Percentiles rank a stretch among this genome's conserved stretches.
phyloP scores from a whole-genome alignment of 352 stramenopile species.

The Phytophthora crassamura region DNA sequence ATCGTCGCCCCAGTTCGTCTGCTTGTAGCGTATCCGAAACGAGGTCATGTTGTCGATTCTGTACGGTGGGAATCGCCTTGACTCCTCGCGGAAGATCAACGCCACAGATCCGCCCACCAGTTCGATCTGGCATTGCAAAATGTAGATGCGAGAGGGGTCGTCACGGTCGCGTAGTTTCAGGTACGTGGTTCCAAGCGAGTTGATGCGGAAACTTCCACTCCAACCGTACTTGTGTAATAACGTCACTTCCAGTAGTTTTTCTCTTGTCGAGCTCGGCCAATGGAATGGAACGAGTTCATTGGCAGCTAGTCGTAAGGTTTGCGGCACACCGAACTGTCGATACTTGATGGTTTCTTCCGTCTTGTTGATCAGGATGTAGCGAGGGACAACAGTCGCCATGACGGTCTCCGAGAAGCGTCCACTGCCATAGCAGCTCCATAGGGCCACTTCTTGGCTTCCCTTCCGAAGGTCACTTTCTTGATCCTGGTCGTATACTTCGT shows the following conservation, averaged over 20 bases:
- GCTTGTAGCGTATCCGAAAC: conserved; percentile 89
- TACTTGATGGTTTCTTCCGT: conserved; percentile 88
- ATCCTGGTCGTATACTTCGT: conserved; percentile 63
- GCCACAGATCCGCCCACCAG: conserved; percentile 87
- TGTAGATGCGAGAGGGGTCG: conserved; percentile 82
- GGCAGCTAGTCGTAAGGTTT: conserved; percentile 71
- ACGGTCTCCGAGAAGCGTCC: conserved; percentile 88
- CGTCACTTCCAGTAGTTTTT: conserved; percentile 88
- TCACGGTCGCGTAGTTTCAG: conserved; percentile 83
- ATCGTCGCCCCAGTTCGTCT: conserved; percentile 76
- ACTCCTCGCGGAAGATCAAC: conserved; percentile 87
- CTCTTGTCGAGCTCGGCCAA: conserved; percentile 76
- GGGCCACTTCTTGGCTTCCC: conserved; percentile 78
- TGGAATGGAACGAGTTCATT: conserved; percentile 89
- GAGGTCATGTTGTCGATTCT: conserved; percentile 93
- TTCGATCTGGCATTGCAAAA: conserved; percentile 89
- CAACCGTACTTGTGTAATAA: conserved; percentile 84
- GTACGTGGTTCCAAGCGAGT: conserved; percentile 87
- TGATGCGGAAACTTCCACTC: conserved; percentile 88
- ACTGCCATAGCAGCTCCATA: conserved; percentile 88
- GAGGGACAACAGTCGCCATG: conserved; percentile 84
- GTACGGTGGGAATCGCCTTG: conserved; percentile 87
- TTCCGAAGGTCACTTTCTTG: conserved; percentile 68
- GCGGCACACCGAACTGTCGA: conserved; percentile 75
- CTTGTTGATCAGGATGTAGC: conserved; percentile 90